Evolutionary conservation across 768 basidiomycete species (phyloP), one percentile per base, ranked within the genome.

Genomic region (Rhizopogon roseolus): DNA sequence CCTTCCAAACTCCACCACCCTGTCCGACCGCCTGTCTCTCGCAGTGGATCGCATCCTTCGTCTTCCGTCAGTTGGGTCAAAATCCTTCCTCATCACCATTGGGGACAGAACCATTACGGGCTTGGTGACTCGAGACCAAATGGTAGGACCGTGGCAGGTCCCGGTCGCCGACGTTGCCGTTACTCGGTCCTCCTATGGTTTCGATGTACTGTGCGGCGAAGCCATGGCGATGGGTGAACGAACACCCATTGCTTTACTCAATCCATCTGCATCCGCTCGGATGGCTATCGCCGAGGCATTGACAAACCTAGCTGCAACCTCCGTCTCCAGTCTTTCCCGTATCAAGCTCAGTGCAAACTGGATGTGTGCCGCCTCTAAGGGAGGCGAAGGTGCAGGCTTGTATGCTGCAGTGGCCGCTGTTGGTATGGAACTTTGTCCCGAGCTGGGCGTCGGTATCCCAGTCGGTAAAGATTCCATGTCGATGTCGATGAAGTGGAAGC

Each of bases 401-500:
- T 98, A 96, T 69, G 90, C 88, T 54, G 96, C 95, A 22, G 91
- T 93, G 8, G 73, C 85, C 53, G 91, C 97, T 6, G 81, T 98
- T 43, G 97, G 96, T 10, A 80, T 94, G 78, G 93, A 95, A 52
- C 76, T 99, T 22, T 99, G 97, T 67, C 97, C 97, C 5, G 84
- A 82, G 5, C 79, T 98, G 11, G 95, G 97, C 11, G 75, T 99
- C 19, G 90, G 93, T 7, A 92, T 93, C 41, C 97, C 97, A 0
- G 97, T 99, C n/a, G 97, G 97, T 28, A 99, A 99, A 73, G 97
- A 99, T 67, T 98, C 95, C 11, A 98, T 99, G 97, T 95, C 92
- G 17, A 99, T 98, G 97, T 87, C 91, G 56, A 99, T 98, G 95
- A 88, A 85, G 62, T 99, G 97, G 87, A 73, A 69, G 72, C 75